Evolutionary conservation across 495 filamentous ascomycete species (phyloP), one percentile per base, ranked within the genome.

Genomic region (Xylona heveae): DNA sequence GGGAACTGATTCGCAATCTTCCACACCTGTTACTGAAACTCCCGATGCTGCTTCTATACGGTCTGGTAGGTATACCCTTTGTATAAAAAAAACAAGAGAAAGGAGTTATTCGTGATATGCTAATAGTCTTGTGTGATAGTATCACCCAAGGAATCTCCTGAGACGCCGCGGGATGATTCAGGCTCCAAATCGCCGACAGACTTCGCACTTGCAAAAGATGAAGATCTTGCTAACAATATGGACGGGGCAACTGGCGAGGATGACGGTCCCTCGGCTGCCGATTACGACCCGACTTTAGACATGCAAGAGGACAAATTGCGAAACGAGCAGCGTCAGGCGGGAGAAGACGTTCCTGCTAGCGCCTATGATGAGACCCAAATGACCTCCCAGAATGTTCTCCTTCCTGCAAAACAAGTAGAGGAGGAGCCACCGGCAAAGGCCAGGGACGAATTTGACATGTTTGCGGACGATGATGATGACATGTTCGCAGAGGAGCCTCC

Each of bases 201-300:
- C 4, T 64, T 77, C 32, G 52, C 55, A 17, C 46, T 74, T 22
- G 48, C 53, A 19, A 59, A 67, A 33, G 66, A 73, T 40, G 52
- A 74, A 40, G 78, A 78, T 44, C 61, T 81, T 33, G 64, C 68
- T 42, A 74, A 78, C 34, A 48, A 51, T 29, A 46, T 51, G 30
- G 58, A 58, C 38, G 56, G 54, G 37, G 53, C 45, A 38, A 55
- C 53, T 37, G 23, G 27, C 14, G 75, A 75, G 29, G 68, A 74
- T 46, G 71, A 79, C 38, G 81, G 78, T 10, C 79, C 78, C 25
- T 94, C 85, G 23, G 88, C 88, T 31, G 88, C 88, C 42, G 81
- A 94, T 44, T 94, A 97, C 53, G 83, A 94, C 47, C 90, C 88
- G 0, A 92, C 78, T 3, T 54, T 68, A 43, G 88, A 97, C 48